A percentile compares a stretch with the other conserved stretches of the same genome.
phyloP scores from a whole-genome alignment of 164 flowering plant genomes.

The Dillenia turbinata region DNA sequence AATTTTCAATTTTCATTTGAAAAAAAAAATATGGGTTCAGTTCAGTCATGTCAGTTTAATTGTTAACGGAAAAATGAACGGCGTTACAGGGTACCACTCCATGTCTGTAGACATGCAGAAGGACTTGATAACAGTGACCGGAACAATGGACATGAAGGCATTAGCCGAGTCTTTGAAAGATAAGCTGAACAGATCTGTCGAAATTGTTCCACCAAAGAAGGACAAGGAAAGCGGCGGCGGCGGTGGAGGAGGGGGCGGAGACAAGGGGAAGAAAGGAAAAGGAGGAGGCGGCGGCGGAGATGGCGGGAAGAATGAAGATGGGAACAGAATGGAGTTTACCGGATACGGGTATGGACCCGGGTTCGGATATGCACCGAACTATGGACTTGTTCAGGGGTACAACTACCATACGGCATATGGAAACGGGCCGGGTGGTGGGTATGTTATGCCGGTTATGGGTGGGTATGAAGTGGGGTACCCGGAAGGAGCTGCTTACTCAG shows the following conservation, averaged over 20 bases:
- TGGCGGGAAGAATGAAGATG: constrained; percentile 14
- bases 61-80: neutral
- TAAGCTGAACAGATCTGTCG: constrained; percentile 24
- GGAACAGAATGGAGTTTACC: constrained; percentile 7
- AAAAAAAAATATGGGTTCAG: no score
- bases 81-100: constrained; percentile 17
- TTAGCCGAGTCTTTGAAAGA: constrained; percentile 17
- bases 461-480: constrained; percentile 8
- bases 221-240: constrained; percentile 13
- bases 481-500: constrained; percentile 1
- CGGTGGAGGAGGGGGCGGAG: constrained; percentile 9
- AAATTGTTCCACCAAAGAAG: constrained; percentile 32
- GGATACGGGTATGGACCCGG: constrained; percentile 5
- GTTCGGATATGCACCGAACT: neutral
- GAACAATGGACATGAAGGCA: constrained; percentile 29
- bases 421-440: neutral
- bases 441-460: neutral
- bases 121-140: constrained; percentile 29
- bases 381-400: neutral
- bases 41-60: no score
- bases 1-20: no score
- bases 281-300: constrained; percentile 10
- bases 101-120: constrained; percentile 19
- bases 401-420: no score
- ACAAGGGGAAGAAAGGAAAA: constrained; percentile 3